These are phyloP conservation scores for Tribonema minus DNA, from an alignment of 108 stramenopile species.

Conservation along the genomic window DNA sequence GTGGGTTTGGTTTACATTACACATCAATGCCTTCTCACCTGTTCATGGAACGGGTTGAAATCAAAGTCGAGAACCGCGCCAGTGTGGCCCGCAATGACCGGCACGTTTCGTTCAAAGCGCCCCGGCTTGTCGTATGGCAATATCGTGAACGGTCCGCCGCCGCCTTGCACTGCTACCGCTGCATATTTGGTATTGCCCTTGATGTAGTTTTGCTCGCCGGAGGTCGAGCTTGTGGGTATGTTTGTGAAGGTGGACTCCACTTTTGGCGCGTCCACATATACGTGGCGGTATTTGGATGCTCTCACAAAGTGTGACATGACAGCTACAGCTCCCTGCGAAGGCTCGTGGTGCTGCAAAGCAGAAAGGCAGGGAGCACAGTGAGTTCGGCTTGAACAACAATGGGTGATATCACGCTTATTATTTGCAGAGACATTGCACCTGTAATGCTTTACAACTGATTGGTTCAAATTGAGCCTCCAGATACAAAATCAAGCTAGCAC, in stretches of 20 bases:
- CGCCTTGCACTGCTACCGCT: slow-evolving; percentile 82
- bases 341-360: background rate
- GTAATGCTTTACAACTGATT: too few relatives aligned
- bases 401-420: too few relatives aligned
- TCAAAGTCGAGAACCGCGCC: slow-evolving; percentile 90
- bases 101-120: slow-evolving; percentile 69
- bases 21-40: too few relatives aligned
- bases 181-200: slow-evolving; percentile 97
- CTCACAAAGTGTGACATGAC: slow-evolving; percentile 63
- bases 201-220: slow-evolving; percentile 97
- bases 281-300: slow-evolving; percentile 61
- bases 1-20: too few relatives aligned
- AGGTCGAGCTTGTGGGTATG: too few relatives aligned
- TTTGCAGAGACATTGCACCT: too few relatives aligned
- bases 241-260: too few relatives aligned
- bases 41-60: slow-evolving; percentile 95
- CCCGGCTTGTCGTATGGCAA: slow-evolving; percentile 78
- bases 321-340: background rate
- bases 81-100: slow-evolving; percentile 80
- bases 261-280: slow-evolving; percentile 55
- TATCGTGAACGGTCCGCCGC: slow-evolving; percentile 88
- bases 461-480: too few relatives aligned
- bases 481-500: too few relatives aligned
- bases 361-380: too few relatives aligned
- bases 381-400: too few relatives aligned